Conservation (phyloP, 441 rosid species). For the Gossypium schwendimanii region DNA sequence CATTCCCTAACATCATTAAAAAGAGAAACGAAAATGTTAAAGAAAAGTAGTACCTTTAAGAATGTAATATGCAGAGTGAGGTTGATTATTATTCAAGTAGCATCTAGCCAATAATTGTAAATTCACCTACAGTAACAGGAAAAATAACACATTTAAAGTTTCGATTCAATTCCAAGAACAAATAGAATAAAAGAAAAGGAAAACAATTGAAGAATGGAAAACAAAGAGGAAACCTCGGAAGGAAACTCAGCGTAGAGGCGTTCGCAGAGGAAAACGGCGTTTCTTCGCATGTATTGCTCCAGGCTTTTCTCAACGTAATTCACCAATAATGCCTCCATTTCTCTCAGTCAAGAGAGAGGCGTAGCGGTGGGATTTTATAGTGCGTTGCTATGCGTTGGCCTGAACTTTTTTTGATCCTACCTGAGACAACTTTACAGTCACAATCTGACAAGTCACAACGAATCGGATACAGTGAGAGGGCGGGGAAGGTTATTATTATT, state of each 20-base stretch:
- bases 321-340: conserved; percentile 43
- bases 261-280: conserved; percentile 50
- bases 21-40: not conserved
- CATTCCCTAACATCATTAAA: not conserved
- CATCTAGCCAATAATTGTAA: conserved; percentile 50
- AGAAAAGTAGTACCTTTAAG: conserved; percentile 33
- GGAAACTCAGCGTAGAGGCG: conserved; percentile 55
- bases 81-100: conserved; percentile 43
- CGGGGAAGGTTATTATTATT: not conserved
- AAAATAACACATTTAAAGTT: not conserved
- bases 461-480: not conserved
- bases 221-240: conserved; percentile 34
- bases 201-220: not conserved
- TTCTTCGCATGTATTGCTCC: conserved; percentile 33
- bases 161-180: not conserved
- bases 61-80: conserved; percentile 44
- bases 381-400: not conserved
- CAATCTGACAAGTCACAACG: not conserved
- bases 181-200: not conserved
- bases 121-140: conserved; percentile 35
- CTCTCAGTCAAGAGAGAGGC: not conserved
- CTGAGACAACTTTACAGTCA: not conserved
- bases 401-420: conserved; percentile 1
- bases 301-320: conserved; percentile 36
- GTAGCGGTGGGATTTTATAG: not conserved